phyloP scores from a whole-genome alignment of 768 basidiomycete genomes.

The Amanita pseudoporphyria region DNA sequence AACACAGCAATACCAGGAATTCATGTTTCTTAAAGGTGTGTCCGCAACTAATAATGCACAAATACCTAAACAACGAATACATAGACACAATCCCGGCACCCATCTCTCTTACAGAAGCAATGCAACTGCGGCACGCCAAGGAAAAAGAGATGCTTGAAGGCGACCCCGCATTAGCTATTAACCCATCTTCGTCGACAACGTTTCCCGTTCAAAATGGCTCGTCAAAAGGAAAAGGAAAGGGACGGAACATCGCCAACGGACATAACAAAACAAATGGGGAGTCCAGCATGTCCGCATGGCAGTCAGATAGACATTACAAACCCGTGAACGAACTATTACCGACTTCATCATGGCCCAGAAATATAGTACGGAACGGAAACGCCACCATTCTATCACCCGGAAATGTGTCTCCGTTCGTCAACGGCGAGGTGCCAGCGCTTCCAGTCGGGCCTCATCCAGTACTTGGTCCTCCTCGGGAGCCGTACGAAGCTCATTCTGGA shows the following conservation, averaged over 20 bases:
- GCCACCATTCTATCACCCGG: constrained; percentile 6
- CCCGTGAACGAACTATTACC: not conserved
- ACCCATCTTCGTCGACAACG: constrained; percentile 16
- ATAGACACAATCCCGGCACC: constrained; percentile 63
- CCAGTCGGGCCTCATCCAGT: constrained; percentile 18
- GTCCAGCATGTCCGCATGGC: constrained; percentile 12
- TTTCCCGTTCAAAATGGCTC: constrained; percentile 8
- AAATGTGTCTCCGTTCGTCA: constrained; percentile 12
- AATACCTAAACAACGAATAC: constrained; percentile 3
- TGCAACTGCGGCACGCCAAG: constrained; percentile 41
- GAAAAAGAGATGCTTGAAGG: constrained; percentile 50
- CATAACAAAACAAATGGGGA: constrained; percentile 25
- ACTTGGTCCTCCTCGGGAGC: constrained; percentile 15
- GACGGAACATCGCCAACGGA: constrained; percentile 19
- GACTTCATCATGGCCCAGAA: constrained; percentile 3
- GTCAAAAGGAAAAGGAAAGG: constrained; percentile 29
- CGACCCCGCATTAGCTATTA: constrained; percentile 39
- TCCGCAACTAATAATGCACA: not conserved
- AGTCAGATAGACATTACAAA: constrained; percentile 1
- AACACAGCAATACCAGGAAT: constrained; percentile 54
- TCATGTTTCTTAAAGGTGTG: constrained; percentile 62
- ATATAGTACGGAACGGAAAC: not conserved
- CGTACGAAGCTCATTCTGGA: constrained; percentile 5
- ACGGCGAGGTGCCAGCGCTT: constrained; percentile 21
- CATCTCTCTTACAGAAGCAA: constrained; percentile 48